A percentile compares a stretch with the other conserved stretches of the same genome.
Conservation (phyloP, 345 rosid species). For the Aquilaria yunnanensis region DNA sequence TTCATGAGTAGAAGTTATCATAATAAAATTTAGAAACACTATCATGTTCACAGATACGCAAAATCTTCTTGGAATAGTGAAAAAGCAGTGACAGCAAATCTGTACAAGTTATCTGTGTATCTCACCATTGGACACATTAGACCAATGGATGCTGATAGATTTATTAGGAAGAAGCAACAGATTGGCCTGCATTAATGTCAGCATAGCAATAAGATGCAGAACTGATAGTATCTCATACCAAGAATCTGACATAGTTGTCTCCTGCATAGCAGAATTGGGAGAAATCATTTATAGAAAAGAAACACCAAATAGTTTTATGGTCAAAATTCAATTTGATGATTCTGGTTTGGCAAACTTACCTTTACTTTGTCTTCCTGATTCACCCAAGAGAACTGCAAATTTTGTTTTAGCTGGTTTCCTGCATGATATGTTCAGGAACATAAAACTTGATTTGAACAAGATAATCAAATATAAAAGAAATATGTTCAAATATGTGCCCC, state of each 20-base stretch:
- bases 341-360: constrained; percentile 26
- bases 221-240: constrained; percentile 72
- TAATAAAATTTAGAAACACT: too few relatives aligned
- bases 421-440: constrained; percentile 5
- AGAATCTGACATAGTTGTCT: constrained; percentile 51
- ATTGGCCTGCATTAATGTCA: constrained; percentile 54
- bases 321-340: not conserved
- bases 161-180: constrained; percentile 51
- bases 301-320: not conserved
- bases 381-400: constrained; percentile 48
- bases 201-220: constrained; percentile 65
- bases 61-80: too few relatives aligned
- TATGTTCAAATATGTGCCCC: too few relatives aligned
- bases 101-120: not conserved
- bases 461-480: not conserved
- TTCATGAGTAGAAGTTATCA: too few relatives aligned
- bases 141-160: constrained; percentile 32
- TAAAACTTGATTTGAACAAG: constrained; percentile 5
- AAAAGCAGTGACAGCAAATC: not conserved
- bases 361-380: constrained; percentile 62
- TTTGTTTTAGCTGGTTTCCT: constrained; percentile 43
- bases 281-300: not conserved
- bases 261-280: constrained; percentile 30
- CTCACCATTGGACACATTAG: constrained; percentile 58
- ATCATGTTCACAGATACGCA: too few relatives aligned